phyloP scores from a whole-genome alignment of 768 basidiomycete species.

The Hygrophoropsis aurantiaca region DNA sequence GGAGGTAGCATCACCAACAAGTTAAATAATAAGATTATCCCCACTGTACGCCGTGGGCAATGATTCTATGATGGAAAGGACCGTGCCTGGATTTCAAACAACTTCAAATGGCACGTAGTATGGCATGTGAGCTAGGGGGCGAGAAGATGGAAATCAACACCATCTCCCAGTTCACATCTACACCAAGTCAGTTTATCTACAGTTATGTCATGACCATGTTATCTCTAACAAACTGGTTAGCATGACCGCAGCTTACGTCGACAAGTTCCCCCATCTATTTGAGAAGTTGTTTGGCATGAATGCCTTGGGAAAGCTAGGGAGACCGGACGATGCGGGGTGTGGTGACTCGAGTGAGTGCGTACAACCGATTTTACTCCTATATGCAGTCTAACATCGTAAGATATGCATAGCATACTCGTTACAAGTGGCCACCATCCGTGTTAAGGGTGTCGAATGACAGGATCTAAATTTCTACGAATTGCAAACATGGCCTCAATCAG shows the following conservation, averaged over 20 bases:
- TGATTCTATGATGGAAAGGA: conserved; percentile 40
- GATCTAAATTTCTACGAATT: too few species aligned
- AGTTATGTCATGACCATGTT: conserved; percentile 5
- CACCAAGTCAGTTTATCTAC: conserved; percentile 46
- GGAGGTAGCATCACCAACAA: conserved; percentile 67
- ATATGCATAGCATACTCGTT: too few species aligned
- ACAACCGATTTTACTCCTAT: too few species aligned
- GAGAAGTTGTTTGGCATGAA: conserved; percentile 5
- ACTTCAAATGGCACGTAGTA: conserved; percentile 80
- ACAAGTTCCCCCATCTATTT: conserved; percentile 59
- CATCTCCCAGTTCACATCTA: conserved; percentile 75
- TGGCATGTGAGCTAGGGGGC: conserved; percentile 76
- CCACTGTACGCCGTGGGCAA: background rate
- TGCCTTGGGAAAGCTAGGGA: conserved; percentile 23
- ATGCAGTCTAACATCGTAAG: too few species aligned
- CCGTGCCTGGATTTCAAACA: conserved; percentile 76
- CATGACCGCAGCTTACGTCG: conserved; percentile 46
- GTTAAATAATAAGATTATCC: conserved; percentile 41
- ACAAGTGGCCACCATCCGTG: too few species aligned
- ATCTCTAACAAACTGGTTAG: conserved; percentile 38
- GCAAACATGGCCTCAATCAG: too few species aligned
- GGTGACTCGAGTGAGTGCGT: too few species aligned
- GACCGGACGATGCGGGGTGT: conserved; percentile 24
- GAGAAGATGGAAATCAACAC: conserved; percentile 71
- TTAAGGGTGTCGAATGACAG: too few species aligned